phyloP scores from a whole-genome alignment of 495 filamentous ascomycete species.

The Tuber umbilicatum region DNA sequence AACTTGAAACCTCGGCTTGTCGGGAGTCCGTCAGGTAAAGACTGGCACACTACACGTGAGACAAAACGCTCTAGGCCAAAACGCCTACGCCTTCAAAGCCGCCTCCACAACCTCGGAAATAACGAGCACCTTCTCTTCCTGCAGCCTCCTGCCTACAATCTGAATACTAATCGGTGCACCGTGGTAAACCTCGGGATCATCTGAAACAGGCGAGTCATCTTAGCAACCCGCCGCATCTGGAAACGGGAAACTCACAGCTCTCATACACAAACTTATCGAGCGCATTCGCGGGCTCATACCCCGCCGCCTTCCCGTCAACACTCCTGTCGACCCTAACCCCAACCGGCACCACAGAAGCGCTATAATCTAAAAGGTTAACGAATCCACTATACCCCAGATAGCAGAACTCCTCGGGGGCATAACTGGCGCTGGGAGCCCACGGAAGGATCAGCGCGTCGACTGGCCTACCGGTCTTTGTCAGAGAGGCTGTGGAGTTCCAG shows the following conservation, averaged over 20 bases:
- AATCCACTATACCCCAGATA: neutral
- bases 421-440: neutral
- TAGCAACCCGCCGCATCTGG: neutral
- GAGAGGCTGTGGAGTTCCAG: constrained; percentile 23
- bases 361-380: neutral
- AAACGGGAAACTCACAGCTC: neutral
- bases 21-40: neutral
- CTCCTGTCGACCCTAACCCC: neutral
- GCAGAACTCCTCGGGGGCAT: neutral
- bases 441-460: neutral
- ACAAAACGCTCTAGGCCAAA: neutral
- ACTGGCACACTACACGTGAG: neutral
- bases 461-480: constrained; percentile 9
- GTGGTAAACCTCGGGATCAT: neutral
- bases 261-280: neutral
- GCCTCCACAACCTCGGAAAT: neutral
- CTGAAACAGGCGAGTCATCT: neutral
- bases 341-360: neutral
- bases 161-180: neutral
- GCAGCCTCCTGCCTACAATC: neutral
- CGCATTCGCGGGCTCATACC: neutral
- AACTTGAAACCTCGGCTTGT: neutral
- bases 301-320: neutral
- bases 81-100: neutral
- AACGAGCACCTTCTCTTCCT: neutral